Evolutionary conservation across 2,329 filamentous ascomycete genomes (phyloP).

Genomic region (Rutstroemia sydowiana): DNA sequence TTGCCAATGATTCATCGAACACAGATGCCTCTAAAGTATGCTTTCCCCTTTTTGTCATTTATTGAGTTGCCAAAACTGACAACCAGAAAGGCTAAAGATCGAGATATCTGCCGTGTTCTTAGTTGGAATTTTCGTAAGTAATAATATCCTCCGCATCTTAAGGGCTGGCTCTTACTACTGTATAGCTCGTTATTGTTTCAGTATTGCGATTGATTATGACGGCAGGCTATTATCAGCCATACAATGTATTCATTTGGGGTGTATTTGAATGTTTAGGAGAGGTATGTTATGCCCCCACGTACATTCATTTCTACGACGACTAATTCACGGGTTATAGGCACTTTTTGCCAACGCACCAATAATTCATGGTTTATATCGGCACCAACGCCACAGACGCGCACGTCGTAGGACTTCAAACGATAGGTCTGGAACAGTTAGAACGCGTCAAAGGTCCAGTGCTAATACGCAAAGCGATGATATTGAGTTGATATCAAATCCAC

Average conservation of each 20-base stretch:
- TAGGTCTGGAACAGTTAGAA: background rate
- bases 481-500: background rate
- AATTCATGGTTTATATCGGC: conserved; percentile 19
- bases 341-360: conserved; percentile 21
- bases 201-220: background rate
- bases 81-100: conserved; percentile 9
- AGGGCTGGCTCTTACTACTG: background rate
- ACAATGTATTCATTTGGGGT: background rate
- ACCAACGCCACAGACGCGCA: background rate
- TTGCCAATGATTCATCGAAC: conserved; percentile 17
- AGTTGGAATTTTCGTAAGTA: conserved; percentile 16
- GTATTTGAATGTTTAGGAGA: conserved; percentile 20
- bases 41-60: background rate
- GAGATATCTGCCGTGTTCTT: conserved; percentile 13
- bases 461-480: background rate
- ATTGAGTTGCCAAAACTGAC: background rate
- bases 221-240: background rate
- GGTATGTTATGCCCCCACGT: conserved; percentile 3
- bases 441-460: background rate
- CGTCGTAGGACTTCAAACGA: background rate
- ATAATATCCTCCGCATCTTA: background rate
- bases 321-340: conserved; percentile 8
- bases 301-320: background rate
- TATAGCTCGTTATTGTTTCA: conserved; percentile 14
- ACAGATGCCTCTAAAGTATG: conserved; percentile 10